Evolutionary conservation across 108 stramenopile species (phyloP), one percentile per base, ranked within the genome.

Genomic region (Skeletonema potamos): DNA sequence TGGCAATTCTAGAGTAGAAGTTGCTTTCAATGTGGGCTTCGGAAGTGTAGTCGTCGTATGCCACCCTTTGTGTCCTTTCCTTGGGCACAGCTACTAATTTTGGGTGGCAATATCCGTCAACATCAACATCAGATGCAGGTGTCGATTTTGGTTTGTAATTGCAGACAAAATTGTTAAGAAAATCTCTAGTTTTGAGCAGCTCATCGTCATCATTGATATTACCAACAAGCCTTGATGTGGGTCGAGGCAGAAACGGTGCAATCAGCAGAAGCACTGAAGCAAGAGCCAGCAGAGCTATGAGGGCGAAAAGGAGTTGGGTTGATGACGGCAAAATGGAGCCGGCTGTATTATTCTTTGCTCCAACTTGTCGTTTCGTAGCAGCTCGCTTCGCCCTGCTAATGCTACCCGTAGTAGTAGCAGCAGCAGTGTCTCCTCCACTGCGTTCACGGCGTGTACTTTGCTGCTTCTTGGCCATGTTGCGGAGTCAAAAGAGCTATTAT

Each of bases 141-240:
- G 36, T 2, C 1, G 24, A 26, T 6, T 48, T 64, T 64, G 65
- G 73, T 28, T 70, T 39, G 44, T 81, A 70, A n/a, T 74, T 63
- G 68, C 80, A 81, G 5, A 81, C 80, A 66, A 81, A 81, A 27
- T 54, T 71, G 37, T 60, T 69, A 8, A 81, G 64, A 62, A 81
- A 81, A 10, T 74, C 64, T 64, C 57, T 62, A 27, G 68, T 62
- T 26, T 41, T 15, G 26, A 37, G 22, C 22, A 59, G 58, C 58
- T 59, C 28, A 7, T 59, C 58, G 9, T 59, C 30, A 30, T 59
- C 58, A 59, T 59, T 41, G 20, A n/a, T 41, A 59, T 28, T 41
- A 59, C 20, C 30, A 17, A 41, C 26, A 56, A 2, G 2, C 17
- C 22, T 20, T 2, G 13, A 48, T 3, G 62, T 13, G 24, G 43